Evolutionary conservation across 2,329 filamentous ascomycete species (phyloP), one percentile per base, ranked within the genome.

Genomic region (Polytolypa hystricis): DNA sequence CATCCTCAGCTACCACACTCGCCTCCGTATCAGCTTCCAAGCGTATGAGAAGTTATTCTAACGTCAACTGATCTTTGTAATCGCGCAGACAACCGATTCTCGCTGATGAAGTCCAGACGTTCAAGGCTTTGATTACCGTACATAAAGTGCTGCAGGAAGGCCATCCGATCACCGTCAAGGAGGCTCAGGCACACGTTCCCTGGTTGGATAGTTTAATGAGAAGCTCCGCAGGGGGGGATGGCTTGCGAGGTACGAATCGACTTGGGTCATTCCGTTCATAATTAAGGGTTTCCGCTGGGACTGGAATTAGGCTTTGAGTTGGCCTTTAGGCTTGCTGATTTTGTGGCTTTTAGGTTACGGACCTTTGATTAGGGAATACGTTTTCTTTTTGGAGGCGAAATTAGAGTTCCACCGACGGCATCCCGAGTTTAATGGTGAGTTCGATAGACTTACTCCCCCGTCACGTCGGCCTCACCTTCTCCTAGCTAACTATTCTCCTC

Each of bases 111-210:
- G 81, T 98, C 26, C 91, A 98, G 67, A 96, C 91, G 3, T 98
- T 96, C 73, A 98, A 98, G 62, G 87, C 91, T 32, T 74, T 98
- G 42, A 95, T 96, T 54, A 96, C 86, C 15, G 77, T 96, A 47
- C 91, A 98, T 68, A 95, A 96, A 61, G 89, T 98, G 36, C 71
- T 98, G 12, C 91, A 98, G 57, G 91, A 98, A 62, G 91, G 91
- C 11, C 91, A 98, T 54, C 87, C 91, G 0, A 71, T 83, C 38
- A 84, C 83, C 2, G 65, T 98, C 21, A 80, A 79, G 53, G 91
- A 98, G 61, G 91, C 86, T 18, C 84, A 95, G 68, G 73, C 79
- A 41, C 84, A 96, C 66, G 74, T 82, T 41, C 75, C 74, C 53
- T 98, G 91, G 89, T 77, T 98, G 38, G 89, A 96, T 62, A 89